phyloP scores from a whole-genome alignment of 192 early-diverging fungal species.

The Backusella mclennaniae region DNA sequence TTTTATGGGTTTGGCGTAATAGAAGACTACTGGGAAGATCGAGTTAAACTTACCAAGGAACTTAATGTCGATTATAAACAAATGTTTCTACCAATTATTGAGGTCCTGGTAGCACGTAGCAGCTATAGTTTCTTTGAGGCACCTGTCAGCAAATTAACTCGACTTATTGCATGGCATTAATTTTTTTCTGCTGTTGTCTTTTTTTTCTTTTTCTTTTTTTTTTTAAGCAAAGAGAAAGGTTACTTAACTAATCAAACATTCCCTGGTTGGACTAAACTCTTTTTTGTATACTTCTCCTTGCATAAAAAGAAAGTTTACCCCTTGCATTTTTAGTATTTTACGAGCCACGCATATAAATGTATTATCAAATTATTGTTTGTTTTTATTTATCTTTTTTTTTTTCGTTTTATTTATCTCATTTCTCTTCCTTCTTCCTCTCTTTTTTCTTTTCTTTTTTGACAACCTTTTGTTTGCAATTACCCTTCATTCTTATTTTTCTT shows the following conservation, averaged over 20 bases:
- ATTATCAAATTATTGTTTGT: neutral
- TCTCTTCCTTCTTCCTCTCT: neutral
- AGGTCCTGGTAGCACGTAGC: slow-evolving; percentile 22
- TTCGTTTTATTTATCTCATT: neutral
- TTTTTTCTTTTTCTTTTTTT: neutral
- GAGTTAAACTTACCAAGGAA: neutral
- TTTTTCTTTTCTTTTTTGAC: neutral
- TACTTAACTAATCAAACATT: neutral
- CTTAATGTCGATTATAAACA: slow-evolving; percentile 4
- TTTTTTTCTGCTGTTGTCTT: neutral
- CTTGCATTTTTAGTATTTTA: neutral
- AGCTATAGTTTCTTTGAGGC: slow-evolving; percentile 28
- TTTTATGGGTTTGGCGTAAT: neutral
- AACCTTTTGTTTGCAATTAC: neutral
- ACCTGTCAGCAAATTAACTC: slow-evolving; percentile 18
- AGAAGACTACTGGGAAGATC: slow-evolving; percentile 6
- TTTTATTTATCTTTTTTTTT: neutral
- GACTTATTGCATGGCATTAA: slow-evolving; percentile 21
- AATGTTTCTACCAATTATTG: slow-evolving; percentile 15
- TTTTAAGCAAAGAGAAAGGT: neutral
- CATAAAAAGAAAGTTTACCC: neutral
- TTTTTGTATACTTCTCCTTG: neutral
- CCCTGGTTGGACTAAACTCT: neutral
- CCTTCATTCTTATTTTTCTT: neutral
- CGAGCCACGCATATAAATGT: neutral